Conservation (phyloP, 2,329 filamentous ascomycete species). For the Microcyclospora pomicola region DNA sequence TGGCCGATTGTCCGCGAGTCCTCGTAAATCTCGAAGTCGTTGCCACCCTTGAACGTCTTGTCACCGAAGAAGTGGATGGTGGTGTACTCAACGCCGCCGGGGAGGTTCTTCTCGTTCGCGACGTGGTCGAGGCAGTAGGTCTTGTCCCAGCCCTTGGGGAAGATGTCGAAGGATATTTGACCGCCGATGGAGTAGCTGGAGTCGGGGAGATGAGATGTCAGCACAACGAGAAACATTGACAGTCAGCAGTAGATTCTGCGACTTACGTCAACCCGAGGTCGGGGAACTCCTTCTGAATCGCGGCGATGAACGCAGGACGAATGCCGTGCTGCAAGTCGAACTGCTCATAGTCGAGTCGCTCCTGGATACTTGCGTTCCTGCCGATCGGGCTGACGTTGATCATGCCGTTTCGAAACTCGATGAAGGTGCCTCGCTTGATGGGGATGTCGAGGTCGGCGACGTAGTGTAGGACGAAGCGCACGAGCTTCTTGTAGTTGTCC, state of each 20-base stretch:
- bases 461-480: slow-evolving; percentile 65
- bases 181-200: slow-evolving; percentile 81
- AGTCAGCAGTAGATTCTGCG: not conserved
- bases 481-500: slow-evolving; percentile 65
- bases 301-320: slow-evolving; percentile 60
- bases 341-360: slow-evolving; percentile 68
- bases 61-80: slow-evolving; percentile 97
- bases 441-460: slow-evolving; percentile 73
- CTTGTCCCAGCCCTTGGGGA: slow-evolving; percentile 96
- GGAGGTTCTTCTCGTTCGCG: slow-evolving; percentile 55
- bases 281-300: slow-evolving; percentile 66
- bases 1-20: slow-evolving; percentile 77
- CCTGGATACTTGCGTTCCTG: slow-evolving; percentile 66
- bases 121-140: slow-evolving; percentile 87
- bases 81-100: slow-evolving; percentile 61
- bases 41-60: slow-evolving; percentile 82
- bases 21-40: slow-evolving; percentile 87
- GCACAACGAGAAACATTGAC: not conserved
- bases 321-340: slow-evolving; percentile 71
- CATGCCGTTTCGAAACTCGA: slow-evolving; percentile 88
- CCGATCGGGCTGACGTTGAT: slow-evolving; percentile 75
- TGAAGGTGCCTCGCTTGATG: slow-evolving; percentile 69
- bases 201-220: not conserved
- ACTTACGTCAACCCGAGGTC: slow-evolving; percentile 73
- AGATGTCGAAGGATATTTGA: slow-evolving; percentile 96